Conservation (phyloP, 176 grass and related monocot genomes). For the Melocanna baccifera region DNA sequence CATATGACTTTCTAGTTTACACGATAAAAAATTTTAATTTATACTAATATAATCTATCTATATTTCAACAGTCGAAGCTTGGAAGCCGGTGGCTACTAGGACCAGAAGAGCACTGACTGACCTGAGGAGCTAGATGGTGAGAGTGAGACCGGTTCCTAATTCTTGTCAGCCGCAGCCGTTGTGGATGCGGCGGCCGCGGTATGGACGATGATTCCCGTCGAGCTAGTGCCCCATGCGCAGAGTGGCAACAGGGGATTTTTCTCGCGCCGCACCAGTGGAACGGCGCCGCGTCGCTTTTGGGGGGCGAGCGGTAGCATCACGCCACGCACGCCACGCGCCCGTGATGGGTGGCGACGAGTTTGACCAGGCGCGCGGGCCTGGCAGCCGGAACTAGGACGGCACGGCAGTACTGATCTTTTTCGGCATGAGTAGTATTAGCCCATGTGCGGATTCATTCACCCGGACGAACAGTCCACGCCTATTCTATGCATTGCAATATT, state of each 20-base stretch:
- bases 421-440: not conserved
- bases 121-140: not conserved
- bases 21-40: no score
- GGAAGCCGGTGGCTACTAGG: not conserved
- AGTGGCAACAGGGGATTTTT: not conserved
- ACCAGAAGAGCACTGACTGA: not conserved
- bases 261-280: not conserved
- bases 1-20: no score
- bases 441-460: conserved; percentile 15
- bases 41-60: no score
- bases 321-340: not conserved
- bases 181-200: not conserved
- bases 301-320: not conserved
- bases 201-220: not conserved
- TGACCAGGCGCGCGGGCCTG: not conserved
- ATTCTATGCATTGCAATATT: not conserved
- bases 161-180: not conserved
- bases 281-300: conserved; percentile 12
- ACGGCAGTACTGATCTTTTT: not conserved
- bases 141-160: not conserved
- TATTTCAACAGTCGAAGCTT: not conserved
- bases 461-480: not conserved
- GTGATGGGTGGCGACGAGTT: not conserved
- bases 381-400: not conserved
- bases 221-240: conserved; percentile 28